Percentiles rank a stretch among this genome's conserved stretches.
Evolutionary conservation across 495 filamentous ascomycete species (phyloP).

Genomic region (Rostrohypoxylon terebratum): DNA sequence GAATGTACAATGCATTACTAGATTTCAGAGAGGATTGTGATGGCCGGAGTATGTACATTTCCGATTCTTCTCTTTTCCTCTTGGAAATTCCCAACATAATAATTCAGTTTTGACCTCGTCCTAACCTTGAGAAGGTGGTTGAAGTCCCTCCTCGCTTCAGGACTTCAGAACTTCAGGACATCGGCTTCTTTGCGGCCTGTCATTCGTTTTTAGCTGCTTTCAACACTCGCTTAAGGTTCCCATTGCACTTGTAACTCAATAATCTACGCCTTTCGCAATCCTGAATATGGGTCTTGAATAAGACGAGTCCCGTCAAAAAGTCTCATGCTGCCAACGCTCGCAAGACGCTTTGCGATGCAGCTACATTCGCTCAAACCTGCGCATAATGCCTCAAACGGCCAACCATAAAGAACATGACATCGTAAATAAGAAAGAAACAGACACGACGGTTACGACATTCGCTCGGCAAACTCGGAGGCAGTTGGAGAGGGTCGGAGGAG

Average conservation of each 20-base stretch:
- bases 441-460: conserved; percentile 13
- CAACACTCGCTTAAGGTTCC: conserved; percentile 26
- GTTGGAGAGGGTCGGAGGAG: conserved; percentile 25
- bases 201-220: conserved; percentile 34
- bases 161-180: conserved; percentile 9
- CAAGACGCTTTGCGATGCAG: conserved; percentile 37
- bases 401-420: conserved; percentile 31
- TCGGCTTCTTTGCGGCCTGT: conserved; percentile 12
- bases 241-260: neutral
- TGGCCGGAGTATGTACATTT: conserved; percentile 4
- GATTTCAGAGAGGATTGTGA: neutral
- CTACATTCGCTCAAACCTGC: conserved; percentile 33
- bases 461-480: conserved; percentile 31
- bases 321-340: conserved; percentile 13
- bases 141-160: conserved; percentile 9
- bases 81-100: neutral
- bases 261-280: conserved; percentile 4
- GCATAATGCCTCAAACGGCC: conserved; percentile 42
- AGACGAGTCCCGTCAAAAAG: conserved; percentile 17
- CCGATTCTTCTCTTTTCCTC: conserved; percentile 3
- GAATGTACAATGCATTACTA: conserved; percentile 13
- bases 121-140: conserved; percentile 24
- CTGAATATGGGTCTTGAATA: conserved; percentile 4
- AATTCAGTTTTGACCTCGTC: neutral
- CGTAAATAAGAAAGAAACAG: conserved; percentile 25